Conservation (phyloP, 2,329 filamentous ascomycete genomes). For the Cordyceps tenuipes region DNA sequence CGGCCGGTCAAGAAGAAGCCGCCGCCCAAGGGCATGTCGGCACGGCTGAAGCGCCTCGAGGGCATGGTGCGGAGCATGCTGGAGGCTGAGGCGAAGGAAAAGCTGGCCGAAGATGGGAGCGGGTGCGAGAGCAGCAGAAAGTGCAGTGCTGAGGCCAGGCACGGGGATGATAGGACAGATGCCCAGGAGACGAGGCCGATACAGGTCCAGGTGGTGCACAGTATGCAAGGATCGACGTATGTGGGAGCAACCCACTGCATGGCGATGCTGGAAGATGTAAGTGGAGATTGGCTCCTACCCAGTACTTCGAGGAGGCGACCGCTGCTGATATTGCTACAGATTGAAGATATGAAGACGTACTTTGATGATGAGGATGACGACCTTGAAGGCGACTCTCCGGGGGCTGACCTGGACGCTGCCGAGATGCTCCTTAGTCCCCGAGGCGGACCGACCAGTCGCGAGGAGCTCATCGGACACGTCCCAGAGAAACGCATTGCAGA, state of each 20-base stretch:
- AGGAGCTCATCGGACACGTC: slow-evolving; percentile 39
- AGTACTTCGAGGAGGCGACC: neutral
- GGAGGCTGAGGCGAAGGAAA: slow-evolving; percentile 27
- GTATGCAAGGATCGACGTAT: slow-evolving; percentile 38
- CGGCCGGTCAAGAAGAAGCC: slow-evolving; percentile 32
- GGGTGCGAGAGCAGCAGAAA: neutral
- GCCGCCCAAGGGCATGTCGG: slow-evolving; percentile 42
- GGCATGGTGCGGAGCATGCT: slow-evolving; percentile 50
- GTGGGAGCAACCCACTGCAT: slow-evolving; percentile 53
- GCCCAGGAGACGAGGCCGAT: slow-evolving; percentile 17
- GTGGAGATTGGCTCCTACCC: slow-evolving; percentile 13
- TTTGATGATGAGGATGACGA: slow-evolving; percentile 40
- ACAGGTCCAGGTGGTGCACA: slow-evolving; percentile 35
- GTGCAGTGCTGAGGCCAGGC: no score
- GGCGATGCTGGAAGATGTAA: slow-evolving; percentile 52
- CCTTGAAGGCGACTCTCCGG: slow-evolving; percentile 25
- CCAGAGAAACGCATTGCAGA: slow-evolving; percentile 40
- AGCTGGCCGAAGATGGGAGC: neutral
- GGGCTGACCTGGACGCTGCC: slow-evolving; percentile 28
- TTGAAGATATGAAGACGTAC: slow-evolving; percentile 50
- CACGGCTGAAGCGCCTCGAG: slow-evolving; percentile 46
- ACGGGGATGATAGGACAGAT: slow-evolving; percentile 9
- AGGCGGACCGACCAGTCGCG: slow-evolving; percentile 30
- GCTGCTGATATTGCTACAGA: slow-evolving; percentile 28
- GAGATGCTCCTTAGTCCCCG: slow-evolving; percentile 37